A percentile compares a stretch with the other conserved stretches of the same genome.
phyloP scores from a whole-genome alignment of 768 basidiomycete genomes.

The Tricholoma bakamatsutake region DNA sequence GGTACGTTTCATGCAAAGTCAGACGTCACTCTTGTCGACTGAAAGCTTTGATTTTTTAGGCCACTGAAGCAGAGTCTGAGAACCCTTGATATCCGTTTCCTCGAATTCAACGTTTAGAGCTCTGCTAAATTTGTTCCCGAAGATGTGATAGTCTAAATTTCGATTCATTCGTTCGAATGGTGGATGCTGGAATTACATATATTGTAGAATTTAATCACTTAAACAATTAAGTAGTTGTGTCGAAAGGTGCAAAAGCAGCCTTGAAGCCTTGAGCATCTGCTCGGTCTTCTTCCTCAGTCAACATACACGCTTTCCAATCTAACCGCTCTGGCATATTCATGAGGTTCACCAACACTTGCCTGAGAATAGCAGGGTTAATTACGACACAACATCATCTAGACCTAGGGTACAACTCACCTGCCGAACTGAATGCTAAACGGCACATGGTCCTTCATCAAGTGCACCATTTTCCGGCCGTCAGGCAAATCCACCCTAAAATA shows the following conservation, averaged over 20 bases:
- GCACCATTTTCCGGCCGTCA: slow-evolving; percentile 78
- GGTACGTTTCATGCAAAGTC: slow-evolving; percentile 3
- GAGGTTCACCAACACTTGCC: slow-evolving; percentile 77
- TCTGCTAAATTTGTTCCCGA: neutral
- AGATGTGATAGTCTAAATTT: neutral
- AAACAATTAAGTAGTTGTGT: slow-evolving; percentile 34
- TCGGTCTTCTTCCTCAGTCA: slow-evolving; percentile 80
- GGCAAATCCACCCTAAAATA: slow-evolving; percentile 94
- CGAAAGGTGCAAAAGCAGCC: slow-evolving; percentile 69
- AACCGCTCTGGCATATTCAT: slow-evolving; percentile 70
- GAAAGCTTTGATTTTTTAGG: neutral
- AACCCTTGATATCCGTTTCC: neutral
- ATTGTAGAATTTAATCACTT: neutral
- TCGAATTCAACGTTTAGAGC: neutral
- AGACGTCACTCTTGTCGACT: neutral
- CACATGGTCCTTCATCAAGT: slow-evolving; percentile 70
- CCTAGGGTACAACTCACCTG: slow-evolving; percentile 47
- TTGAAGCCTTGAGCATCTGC: slow-evolving; percentile 84
- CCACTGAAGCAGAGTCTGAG: neutral
- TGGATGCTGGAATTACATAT: neutral
- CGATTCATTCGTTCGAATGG: neutral
- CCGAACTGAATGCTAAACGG: slow-evolving; percentile 93
- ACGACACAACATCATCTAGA: neutral
- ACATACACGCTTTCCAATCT: slow-evolving; percentile 89
- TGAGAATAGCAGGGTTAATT: slow-evolving; percentile 25